Percentiles rank a stretch among this genome's conserved stretches.
Evolutionary conservation across 331 rosid genomes (phyloP).

Genomic region (Quercus lobata): DNA sequence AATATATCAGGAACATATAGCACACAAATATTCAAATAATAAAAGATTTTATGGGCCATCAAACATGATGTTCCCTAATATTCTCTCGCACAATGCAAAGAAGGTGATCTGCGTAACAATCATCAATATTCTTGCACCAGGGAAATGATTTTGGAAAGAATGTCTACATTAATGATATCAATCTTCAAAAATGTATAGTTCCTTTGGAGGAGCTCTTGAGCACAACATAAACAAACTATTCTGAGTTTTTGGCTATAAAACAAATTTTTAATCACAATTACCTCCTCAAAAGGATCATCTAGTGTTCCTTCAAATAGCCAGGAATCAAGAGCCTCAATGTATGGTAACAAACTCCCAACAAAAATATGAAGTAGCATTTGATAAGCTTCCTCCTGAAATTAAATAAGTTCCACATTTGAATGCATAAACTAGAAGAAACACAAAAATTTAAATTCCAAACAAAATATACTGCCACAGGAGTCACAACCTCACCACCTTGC

Average conservation of each 20-base stretch:
- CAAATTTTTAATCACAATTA: constrained; percentile 33
- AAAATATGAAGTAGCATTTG: constrained; percentile 78
- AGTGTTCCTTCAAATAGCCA: constrained; percentile 99
- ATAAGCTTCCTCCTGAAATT: constrained; percentile 80
- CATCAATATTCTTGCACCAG: neutral
- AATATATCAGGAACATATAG: neutral
- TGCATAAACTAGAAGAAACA: constrained; percentile 21
- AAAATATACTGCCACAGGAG: constrained; percentile 19
- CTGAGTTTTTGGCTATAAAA: constrained; percentile 3
- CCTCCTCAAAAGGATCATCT: constrained; percentile 95
- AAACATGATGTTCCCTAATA: neutral
- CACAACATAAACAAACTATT: constrained; percentile 12
- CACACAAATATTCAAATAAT: neutral
- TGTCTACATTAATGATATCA: neutral
- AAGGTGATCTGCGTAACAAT: neutral
- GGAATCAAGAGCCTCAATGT: constrained; percentile 89
- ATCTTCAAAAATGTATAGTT: neutral
- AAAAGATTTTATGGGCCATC: neutral
- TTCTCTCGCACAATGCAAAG: neutral
- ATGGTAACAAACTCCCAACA: constrained; percentile 85
- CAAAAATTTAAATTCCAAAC: constrained; percentile 7
- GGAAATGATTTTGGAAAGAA: neutral
- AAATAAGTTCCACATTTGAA: constrained; percentile 22
- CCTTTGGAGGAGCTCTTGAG: neutral
- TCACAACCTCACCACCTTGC: constrained; percentile 94